These are phyloP conservation scores for Agastache rugosa DNA, from an alignment of 257 asterid species.

Conservation along the genomic window DNA sequence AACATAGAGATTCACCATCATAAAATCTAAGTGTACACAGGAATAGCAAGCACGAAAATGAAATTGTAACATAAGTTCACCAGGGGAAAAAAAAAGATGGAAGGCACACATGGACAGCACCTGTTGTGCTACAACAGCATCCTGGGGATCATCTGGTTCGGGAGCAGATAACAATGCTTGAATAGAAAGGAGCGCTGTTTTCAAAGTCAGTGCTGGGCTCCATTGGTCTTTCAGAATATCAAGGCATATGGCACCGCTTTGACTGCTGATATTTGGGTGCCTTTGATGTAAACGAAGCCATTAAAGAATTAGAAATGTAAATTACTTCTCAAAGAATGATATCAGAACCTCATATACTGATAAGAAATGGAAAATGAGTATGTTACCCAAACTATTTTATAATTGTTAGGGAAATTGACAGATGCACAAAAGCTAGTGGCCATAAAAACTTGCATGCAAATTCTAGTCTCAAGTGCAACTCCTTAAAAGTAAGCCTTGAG, in stretches of 20 bases:
- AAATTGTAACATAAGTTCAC: too few species aligned
- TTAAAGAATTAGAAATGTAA: conserved; percentile 28
- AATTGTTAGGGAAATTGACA: neutral
- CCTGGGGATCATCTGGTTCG: conserved; percentile 96
- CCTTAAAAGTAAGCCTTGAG: neutral
- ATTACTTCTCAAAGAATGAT: conserved; percentile 15
- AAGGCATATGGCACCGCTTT: conserved; percentile 98
- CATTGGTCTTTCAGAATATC: conserved; percentile 98
- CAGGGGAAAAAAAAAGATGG: neutral
- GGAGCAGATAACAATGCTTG: conserved; percentile 97
- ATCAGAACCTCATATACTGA: neutral
- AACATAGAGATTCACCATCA: neutral
- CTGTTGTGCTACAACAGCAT: conserved; percentile 97
- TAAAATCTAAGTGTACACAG: neutral
- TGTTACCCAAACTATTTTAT: too few species aligned
- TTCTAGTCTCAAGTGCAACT: neutral
- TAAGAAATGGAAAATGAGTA: conserved; percentile 11
- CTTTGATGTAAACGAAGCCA: conserved; percentile 52
- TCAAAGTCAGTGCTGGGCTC: conserved; percentile 97
- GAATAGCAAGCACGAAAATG: neutral
- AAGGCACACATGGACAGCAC: conserved; percentile 40
- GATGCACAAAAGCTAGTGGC: neutral
- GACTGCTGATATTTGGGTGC: conserved; percentile 99
- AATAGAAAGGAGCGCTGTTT: conserved; percentile 93
- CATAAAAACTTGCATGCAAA: neutral